phyloP scores from a whole-genome alignment of 2,329 filamentous ascomycete species.

The Gaeumannomyces sp. region DNA sequence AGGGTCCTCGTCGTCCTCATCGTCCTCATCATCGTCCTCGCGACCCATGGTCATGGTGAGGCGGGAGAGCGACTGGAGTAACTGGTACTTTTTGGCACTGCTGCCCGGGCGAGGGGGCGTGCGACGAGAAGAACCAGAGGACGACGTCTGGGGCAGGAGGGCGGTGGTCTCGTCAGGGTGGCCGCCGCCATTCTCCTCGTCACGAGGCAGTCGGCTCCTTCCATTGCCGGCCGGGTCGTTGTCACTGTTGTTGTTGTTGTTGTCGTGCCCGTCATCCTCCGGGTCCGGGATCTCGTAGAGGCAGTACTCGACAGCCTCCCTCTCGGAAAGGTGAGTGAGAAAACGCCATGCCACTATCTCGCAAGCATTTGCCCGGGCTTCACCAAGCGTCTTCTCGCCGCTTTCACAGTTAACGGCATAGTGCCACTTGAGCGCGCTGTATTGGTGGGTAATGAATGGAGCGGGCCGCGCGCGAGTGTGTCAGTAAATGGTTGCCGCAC shows the following conservation, averaged over 20 bases:
- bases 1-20: slow-evolving; percentile 52
- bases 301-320: slow-evolving; percentile 68
- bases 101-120: slow-evolving; percentile 26
- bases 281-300: slow-evolving; percentile 61
- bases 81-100: slow-evolving; percentile 40
- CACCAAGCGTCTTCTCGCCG: slow-evolving; percentile 59
- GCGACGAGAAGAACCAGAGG: slow-evolving; percentile 16
- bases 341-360: slow-evolving; percentile 80
- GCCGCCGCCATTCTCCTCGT: slow-evolving; percentile 32
- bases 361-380: slow-evolving; percentile 65
- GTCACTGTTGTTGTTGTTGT: slow-evolving; percentile 2
- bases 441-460: background rate
- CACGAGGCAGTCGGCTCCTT: slow-evolving; percentile 13
- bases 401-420: slow-evolving; percentile 50
- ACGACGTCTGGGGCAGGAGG: slow-evolving; percentile 31
- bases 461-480: background rate
- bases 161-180: slow-evolving; percentile 37
- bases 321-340: slow-evolving; percentile 62
- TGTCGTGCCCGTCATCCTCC: slow-evolving; percentile 18
- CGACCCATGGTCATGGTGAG: slow-evolving; percentile 44
- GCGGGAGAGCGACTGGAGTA: slow-evolving; percentile 49
- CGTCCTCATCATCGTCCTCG: slow-evolving; percentile 33
- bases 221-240: slow-evolving; percentile 1
- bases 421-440: slow-evolving; percentile 70
- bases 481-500: background rate